A percentile compares a stretch with the other conserved stretches of the same genome.
These are phyloP conservation scores for Hordeum vulgare DNA, from an alignment of 176 grass and related monocot species.

Conservation along the genomic window DNA sequence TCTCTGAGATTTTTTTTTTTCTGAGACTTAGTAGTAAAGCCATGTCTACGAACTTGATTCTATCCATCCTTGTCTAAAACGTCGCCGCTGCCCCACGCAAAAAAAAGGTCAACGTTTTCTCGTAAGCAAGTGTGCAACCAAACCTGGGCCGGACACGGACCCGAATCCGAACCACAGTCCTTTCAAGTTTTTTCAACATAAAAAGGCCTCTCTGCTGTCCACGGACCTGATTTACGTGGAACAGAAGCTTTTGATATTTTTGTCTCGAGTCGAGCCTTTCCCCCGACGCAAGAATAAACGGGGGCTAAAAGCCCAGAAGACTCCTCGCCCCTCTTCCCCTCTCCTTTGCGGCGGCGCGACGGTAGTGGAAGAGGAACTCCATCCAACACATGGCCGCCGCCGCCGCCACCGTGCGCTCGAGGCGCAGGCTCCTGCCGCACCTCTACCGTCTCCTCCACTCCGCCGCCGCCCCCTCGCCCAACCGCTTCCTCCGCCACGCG, in stretches of 20 bases:
- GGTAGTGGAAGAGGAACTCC: background rate
- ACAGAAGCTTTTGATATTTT: constrained; percentile 3
- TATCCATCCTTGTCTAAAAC: too few relatives aligned
- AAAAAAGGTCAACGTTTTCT: too few relatives aligned
- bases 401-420: constrained; percentile 21
- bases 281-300: constrained; percentile 33
- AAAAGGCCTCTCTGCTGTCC: background rate
- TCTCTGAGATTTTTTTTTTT: too few relatives aligned
- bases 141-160: background rate
- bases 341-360: constrained; percentile 35
- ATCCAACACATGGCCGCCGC: constrained; percentile 33
- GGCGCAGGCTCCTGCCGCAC: constrained; percentile 29
- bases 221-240: background rate
- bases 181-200: background rate
- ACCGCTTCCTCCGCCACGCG: constrained; percentile 70
- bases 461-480: constrained; percentile 23
- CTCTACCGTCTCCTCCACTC: constrained; percentile 38
- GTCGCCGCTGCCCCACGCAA: too few relatives aligned
- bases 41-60: too few relatives aligned
- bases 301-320: background rate
- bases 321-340: background rate
- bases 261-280: background rate
- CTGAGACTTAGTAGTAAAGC: too few relatives aligned
- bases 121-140: background rate
- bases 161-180: background rate